Base-by-base conservation (phyloP, 805 yeast genomes). In the Kazachstania taianensis region DNA sequence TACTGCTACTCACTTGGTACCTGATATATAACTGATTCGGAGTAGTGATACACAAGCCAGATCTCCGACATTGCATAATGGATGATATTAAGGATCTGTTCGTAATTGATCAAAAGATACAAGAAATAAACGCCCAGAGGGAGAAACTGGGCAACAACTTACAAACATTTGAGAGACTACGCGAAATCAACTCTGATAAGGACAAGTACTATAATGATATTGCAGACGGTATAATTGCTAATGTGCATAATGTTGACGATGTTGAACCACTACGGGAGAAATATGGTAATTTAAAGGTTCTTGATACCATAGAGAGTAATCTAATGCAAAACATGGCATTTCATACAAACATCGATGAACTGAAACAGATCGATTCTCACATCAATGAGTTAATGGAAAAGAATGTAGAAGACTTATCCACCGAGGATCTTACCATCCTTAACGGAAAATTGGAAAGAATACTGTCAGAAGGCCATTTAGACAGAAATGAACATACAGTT, bases 81-180 rank as follows among this genome's bases (percentile, higher is more conserved):
- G 37, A 38, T 15, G 44, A 46, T 20, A 35, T 52, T 13, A 48
- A 55, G 16, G 61, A 55, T 36, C 36, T 60, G 12, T 32, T 45
- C 12, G 33, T 41, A 14, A 44, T 61, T 14, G 53, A 57, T 20
- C 33, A 42, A 5, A 43, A 39, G 23, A 59, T 61, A 17, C 37
- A 50, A 2, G 40, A 41, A 7, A 42, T 61, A 5, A 49, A 51
- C 16, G 23, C 33, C 1, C 41, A 51, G 33, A 40, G 64, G 28
- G 39, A 42, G 16, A 37, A 33, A 12, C 29, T 58, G 23, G 50
- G 54, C 3, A 36, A 12, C 2, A 41, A 41, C 18, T 29, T 53
- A 26, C 35, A 44, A n/a, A 35, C 15, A 14, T 42, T 39, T 17
- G 42, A 41, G 23, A 38, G 44, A 13, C 38, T 41, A n/a, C 19